A percentile compares a stretch with the other conserved stretches of the same genome.
Evolutionary conservation across 805 yeast genomes (phyloP).

Genomic region (Lipomyces yamanashiensis): DNA sequence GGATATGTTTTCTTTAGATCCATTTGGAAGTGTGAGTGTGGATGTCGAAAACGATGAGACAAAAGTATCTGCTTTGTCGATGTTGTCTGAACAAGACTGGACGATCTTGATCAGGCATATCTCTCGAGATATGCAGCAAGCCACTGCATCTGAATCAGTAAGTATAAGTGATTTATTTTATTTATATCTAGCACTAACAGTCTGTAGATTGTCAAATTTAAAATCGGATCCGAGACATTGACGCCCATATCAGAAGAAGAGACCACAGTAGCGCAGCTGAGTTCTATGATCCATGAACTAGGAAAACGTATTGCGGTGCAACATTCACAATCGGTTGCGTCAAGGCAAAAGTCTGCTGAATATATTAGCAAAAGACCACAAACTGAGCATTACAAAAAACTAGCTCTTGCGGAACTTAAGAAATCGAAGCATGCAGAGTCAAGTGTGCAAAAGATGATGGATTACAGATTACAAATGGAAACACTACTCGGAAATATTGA

Average conservation of each 20-base stretch:
- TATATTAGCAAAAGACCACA: constrained; percentile 11
- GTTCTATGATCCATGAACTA: constrained; percentile 6
- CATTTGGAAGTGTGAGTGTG: constrained; percentile 13
- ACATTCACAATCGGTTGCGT: background rate
- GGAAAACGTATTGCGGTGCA: constrained; percentile 9
- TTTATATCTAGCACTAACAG: background rate
- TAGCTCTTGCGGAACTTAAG: constrained; percentile 24
- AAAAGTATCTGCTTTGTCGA: background rate
- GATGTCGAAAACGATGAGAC: background rate
- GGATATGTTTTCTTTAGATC: constrained; percentile 16
- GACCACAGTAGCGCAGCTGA: constrained; percentile 20
- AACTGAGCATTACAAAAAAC: constrained; percentile 12
- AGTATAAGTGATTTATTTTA: background rate
- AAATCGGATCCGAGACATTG: constrained; percentile 4
- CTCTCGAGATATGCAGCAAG: constrained; percentile 25
- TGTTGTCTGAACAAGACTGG: constrained; percentile 23
- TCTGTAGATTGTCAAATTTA: constrained; percentile 10
- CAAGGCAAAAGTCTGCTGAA: constrained; percentile 17
- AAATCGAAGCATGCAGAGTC: constrained; percentile 21
- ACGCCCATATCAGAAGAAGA: constrained; percentile 30
- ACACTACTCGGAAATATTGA: constrained; percentile 19
- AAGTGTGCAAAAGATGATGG: constrained; percentile 2
- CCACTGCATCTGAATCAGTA: constrained; percentile 10
- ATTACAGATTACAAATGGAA: constrained; percentile 22
- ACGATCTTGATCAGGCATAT: constrained; percentile 18